Percentiles rank a stretch among this genome's conserved stretches.
phyloP scores from a whole-genome alignment of 139 green algal species.

The Mesotaenium endlicherianum region DNA sequence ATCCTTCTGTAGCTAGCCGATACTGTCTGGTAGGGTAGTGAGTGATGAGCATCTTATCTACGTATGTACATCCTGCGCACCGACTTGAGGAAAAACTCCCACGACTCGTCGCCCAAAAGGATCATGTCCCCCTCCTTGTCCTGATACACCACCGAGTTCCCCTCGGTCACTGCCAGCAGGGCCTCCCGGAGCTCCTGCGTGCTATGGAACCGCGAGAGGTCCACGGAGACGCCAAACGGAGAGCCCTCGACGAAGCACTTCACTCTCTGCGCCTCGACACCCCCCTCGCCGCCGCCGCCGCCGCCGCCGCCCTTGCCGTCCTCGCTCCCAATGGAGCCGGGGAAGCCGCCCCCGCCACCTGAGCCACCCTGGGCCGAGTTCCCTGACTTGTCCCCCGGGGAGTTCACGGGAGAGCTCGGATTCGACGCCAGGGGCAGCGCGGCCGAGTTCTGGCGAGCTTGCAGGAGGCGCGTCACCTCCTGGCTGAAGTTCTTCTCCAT shows the following conservation, averaged over 20 bases:
- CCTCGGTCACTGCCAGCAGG: slow-evolving; percentile 32
- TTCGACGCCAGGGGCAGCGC: too few species aligned
- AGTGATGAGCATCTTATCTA: background rate
- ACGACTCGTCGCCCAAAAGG: slow-evolving; percentile 45
- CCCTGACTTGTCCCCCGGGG: background rate
- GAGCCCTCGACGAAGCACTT: slow-evolving; percentile 53
- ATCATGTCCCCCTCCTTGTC: slow-evolving; percentile 49
- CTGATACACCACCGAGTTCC: slow-evolving; percentile 39
- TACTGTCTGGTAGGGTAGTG: too few species aligned
- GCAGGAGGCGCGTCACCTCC: background rate
- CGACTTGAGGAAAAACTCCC: slow-evolving; percentile 43
- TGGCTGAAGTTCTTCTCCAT: background rate
- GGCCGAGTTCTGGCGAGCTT: too few species aligned
- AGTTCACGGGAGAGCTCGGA: background rate
- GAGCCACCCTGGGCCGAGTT: background rate
- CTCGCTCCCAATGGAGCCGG: background rate
- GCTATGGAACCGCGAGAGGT: slow-evolving; percentile 37
- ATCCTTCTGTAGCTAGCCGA: too few species aligned
- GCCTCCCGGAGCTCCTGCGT: slow-evolving; percentile 40
- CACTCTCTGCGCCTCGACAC: slow-evolving; percentile 11
- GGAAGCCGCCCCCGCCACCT: background rate
- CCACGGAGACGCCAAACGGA: slow-evolving; percentile 43
- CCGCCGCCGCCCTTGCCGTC: background rate
- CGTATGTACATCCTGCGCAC: slow-evolving; percentile 42
- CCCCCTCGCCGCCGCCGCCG: background rate